Evolutionary conservation across 2,329 filamentous ascomycete genomes (phyloP), one percentile per base, ranked within the genome.

Genomic region (Septoria linicola): DNA sequence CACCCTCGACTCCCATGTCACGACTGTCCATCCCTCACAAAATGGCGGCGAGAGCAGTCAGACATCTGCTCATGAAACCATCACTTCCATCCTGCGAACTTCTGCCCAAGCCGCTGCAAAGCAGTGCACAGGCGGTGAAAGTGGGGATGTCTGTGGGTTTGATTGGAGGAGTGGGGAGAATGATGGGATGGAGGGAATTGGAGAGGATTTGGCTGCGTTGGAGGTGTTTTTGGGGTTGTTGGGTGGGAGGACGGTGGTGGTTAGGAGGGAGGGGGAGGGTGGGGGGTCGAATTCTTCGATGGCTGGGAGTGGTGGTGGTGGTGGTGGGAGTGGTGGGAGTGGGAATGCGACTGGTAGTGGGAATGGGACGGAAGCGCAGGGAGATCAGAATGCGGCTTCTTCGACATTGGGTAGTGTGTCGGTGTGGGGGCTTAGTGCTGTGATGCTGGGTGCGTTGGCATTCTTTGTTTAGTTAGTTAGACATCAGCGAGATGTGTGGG

Each of bases 361-460:
- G 11, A 49, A 49, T 16, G 39, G 39, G 23, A 50, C 40, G 4
- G 27, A 43, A 3, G n/a, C 10, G 8, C 25, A 32, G n/a, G 27
- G 30, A 11, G 17, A 25, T 19, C 10, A 34, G 41, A 43, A 43
- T 23, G 41, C 30, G 55, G 81, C 78, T 66, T 95, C n/a, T n/a
- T n/a, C n/a, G n/a, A n/a, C 88, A 71, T 92, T 96, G 74, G 88
- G 86, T 80, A 99, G 97, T 56, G 87, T 87, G 70, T 97, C 93
- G 69, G 99, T 96, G 71, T 32, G 32, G 10, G 41, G n/a, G 17
- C 16, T 43, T 10, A 19, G 25, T 19, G 17, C 41, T 43, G 17
- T 34, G 25, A 21, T 43, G 41, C 13, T 27, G 25, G 41, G 41
- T 31, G 23, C 8, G 20, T 14, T 31, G 1, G 40, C 23, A 17